Conservation (phyloP, 805 yeast genomes). For the Middelhovenomyces tepae region DNA sequence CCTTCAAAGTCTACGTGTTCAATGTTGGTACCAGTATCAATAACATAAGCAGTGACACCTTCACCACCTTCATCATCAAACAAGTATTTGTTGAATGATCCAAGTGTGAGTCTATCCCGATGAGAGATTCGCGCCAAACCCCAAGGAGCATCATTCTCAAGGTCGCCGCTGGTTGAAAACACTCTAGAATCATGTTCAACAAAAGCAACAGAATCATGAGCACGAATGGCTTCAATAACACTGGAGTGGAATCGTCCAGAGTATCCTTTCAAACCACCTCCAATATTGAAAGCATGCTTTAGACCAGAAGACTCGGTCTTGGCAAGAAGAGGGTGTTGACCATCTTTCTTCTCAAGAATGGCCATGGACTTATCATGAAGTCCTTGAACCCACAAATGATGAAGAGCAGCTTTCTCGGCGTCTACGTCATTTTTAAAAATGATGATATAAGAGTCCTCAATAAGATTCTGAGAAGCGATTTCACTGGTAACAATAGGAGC, state of each 20-base stretch:
- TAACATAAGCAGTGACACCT: slow-evolving; percentile 63
- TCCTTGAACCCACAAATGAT: slow-evolving; percentile 55
- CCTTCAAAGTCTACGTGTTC: slow-evolving; percentile 50
- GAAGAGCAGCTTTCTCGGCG: slow-evolving; percentile 49
- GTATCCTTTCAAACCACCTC: slow-evolving; percentile 53
- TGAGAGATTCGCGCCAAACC: slow-evolving; percentile 65
- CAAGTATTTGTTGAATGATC: slow-evolving; percentile 50
- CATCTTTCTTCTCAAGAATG: slow-evolving; percentile 32
- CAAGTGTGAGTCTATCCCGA: slow-evolving; percentile 51
- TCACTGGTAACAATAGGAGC: slow-evolving; percentile 44
- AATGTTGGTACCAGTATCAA: slow-evolving; percentile 64
- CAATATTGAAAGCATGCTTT: slow-evolving; percentile 38
- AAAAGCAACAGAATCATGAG: slow-evolving; percentile 44
- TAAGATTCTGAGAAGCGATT: slow-evolving; percentile 25
- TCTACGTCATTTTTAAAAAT: slow-evolving; percentile 64
- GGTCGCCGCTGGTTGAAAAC: slow-evolving; percentile 35
- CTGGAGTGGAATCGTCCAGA: slow-evolving; percentile 74
- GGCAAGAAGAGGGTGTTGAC: slow-evolving; percentile 21
- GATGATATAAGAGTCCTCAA: slow-evolving; percentile 52
- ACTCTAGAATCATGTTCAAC: slow-evolving; percentile 57
- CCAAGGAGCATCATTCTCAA: slow-evolving; percentile 65
- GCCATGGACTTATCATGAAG: slow-evolving; percentile 21
- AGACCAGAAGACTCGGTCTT: slow-evolving; percentile 23
- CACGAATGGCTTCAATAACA: slow-evolving; percentile 64
- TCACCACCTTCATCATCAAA: slow-evolving; percentile 53